phyloP scores from a whole-genome alignment of 2,329 filamentous ascomycete genomes.

The Xylariaceae sp. region DNA sequence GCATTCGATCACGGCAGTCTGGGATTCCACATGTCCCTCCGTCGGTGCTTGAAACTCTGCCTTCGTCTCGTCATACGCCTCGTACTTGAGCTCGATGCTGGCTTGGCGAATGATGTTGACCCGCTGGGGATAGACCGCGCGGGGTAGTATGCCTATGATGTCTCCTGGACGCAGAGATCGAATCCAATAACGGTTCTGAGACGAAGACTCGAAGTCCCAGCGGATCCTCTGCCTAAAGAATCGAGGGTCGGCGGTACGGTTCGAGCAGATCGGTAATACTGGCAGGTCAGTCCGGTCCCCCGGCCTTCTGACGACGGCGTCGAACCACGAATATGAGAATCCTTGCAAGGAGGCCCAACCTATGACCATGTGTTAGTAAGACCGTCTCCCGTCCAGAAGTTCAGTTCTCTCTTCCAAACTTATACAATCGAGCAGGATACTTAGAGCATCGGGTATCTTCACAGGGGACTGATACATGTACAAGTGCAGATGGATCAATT shows the following conservation, averaged over 20 bases:
- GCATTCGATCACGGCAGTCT: neutral
- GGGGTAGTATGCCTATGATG: conserved; percentile 1
- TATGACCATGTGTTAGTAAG: too few relatives aligned
- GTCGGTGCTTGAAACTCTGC: neutral
- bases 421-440: too few relatives aligned
- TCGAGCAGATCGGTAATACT: neutral
- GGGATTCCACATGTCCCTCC: neutral
- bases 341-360: neutral
- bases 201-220: neutral
- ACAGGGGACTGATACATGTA: too few relatives aligned
- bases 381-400: too few relatives aligned
- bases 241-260: neutral
- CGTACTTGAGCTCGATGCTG: conserved; percentile 1
- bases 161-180: neutral
- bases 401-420: too few relatives aligned
- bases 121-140: neutral
- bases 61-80: neutral
- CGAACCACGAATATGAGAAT: conserved; percentile 8
- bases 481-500: too few relatives aligned
- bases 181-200: neutral
- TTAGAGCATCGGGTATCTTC: too few relatives aligned
- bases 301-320: neutral
- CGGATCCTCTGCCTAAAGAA: neutral
- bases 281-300: neutral
- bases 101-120: conserved; percentile 4